Evolutionary conservation across 495 filamentous ascomycete genomes (phyloP).

Genomic region (Lasiosphaeria ovina): DNA sequence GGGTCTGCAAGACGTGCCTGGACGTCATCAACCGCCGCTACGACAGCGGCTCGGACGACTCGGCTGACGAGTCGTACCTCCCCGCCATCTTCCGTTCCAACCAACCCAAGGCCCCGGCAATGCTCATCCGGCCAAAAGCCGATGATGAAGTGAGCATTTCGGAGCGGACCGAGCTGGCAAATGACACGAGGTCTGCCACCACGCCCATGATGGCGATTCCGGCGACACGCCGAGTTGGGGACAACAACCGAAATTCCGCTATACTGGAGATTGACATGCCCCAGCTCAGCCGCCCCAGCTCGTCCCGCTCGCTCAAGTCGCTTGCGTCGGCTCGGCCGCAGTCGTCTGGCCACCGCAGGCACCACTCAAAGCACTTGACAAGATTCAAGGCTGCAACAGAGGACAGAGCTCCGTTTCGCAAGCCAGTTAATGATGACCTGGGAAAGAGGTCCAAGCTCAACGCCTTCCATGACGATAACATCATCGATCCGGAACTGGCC

Average conservation of each 20-base stretch:
- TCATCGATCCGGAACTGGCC: conserved; percentile 94
- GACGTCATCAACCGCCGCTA: conserved; percentile 86
- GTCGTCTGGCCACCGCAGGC: conserved; percentile 74
- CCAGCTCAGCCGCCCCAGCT: conserved; percentile 73
- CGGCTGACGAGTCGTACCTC: conserved; percentile 64
- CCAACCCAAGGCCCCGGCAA: conserved; percentile 36
- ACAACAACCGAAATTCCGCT: conserved; percentile 78
- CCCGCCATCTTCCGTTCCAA: conserved; percentile 53
- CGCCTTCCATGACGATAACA: conserved; percentile 95
- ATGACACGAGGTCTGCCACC: conserved; percentile 43
- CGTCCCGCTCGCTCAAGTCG: conserved; percentile 87
- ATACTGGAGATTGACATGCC: conserved; percentile 81
- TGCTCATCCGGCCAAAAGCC: conserved; percentile 23
- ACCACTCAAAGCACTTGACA: conserved; percentile 80
- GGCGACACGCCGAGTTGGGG: conserved; percentile 77
- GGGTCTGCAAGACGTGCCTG: conserved; percentile 95
- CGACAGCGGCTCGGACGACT: conserved; percentile 81
- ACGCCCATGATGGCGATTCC: conserved; percentile 82
- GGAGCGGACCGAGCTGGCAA: conserved; percentile 42
- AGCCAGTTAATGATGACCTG: conserved; percentile 63
- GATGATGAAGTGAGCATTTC: conserved; percentile 42
- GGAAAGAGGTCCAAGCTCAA: conserved; percentile 64
- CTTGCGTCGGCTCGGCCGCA: conserved; percentile 64
- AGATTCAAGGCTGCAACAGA: conserved; percentile 50
- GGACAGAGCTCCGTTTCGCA: conserved; percentile 88